phyloP scores from a whole-genome alignment of 768 basidiomycete species.

The Trametes cubensis region DNA sequence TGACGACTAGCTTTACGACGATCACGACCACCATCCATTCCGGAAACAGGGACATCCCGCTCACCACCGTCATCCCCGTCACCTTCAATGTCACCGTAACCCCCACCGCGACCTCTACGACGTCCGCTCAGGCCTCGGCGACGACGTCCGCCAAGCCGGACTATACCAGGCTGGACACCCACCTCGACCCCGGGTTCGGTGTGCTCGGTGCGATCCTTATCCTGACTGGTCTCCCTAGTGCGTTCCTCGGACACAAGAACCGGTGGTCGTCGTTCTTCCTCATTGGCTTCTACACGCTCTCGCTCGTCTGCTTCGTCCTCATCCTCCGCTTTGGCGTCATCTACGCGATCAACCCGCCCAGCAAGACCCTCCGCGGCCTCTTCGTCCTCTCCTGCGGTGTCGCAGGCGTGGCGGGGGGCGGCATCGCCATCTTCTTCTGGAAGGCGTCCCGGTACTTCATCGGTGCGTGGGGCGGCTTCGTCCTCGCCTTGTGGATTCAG shows the following conservation, averaged over 20 bases:
- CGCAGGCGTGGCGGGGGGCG: conserved; percentile 84
- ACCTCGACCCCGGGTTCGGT: conserved; percentile 85
- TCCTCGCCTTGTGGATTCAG: conserved; percentile 85
- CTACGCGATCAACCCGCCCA: conserved; percentile 81
- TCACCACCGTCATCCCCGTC: conserved; percentile 61
- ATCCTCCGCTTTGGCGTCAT: conserved; percentile 88
- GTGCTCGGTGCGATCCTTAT: conserved; percentile 89
- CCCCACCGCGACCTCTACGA: conserved; percentile 45
- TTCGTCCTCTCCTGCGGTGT: conserved; percentile 83
- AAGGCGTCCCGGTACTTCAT: conserved; percentile 83
- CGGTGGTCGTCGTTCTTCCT: conserved; percentile 96
- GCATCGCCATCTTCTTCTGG: conserved; percentile 90
- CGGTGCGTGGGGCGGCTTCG: conserved; percentile 86
- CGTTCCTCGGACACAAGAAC: conserved; percentile 94
- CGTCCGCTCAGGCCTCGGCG: conserved; percentile 42
- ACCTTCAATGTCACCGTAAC: conserved; percentile 65
- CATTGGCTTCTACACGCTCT: conserved; percentile 86
- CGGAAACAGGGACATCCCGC: conserved; percentile 49
- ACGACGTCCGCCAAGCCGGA: conserved; percentile 45
- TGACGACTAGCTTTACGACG: conserved; percentile 56
- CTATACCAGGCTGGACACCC: conserved; percentile 54
- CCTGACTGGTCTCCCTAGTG: conserved; percentile 84
- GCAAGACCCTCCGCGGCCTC: conserved; percentile 78
- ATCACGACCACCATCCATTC: conserved; percentile 50
- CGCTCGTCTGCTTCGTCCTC: conserved; percentile 84